These are phyloP conservation scores for Xylaria curta DNA, from an alignment of 495 filamentous ascomycete species.

Conservation along the genomic window DNA sequence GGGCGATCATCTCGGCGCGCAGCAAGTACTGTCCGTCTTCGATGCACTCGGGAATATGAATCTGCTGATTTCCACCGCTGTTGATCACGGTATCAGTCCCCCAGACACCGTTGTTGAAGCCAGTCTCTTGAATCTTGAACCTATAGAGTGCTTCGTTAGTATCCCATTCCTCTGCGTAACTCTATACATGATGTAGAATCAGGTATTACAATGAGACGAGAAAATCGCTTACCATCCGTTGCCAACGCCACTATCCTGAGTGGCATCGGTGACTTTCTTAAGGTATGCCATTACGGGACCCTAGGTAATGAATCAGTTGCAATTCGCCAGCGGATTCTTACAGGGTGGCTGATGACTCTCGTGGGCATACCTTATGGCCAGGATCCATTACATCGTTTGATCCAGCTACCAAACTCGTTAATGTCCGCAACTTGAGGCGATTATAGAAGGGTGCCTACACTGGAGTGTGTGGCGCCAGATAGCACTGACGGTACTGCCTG, in stretches of 20 bases:
- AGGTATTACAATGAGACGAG: neutral
- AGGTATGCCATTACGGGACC: constrained; percentile 58
- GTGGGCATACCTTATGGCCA: constrained; percentile 45
- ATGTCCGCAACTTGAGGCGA: neutral
- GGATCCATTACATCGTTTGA: constrained; percentile 56
- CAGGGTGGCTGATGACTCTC: neutral
- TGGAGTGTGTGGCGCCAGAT: constrained; percentile 58
- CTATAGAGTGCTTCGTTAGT: constrained; percentile 12
- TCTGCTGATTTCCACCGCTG: constrained; percentile 51
- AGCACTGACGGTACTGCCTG: constrained; percentile 55
- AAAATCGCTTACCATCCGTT: constrained; percentile 45
- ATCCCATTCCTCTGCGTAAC: neutral
- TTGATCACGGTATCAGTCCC: constrained; percentile 52
- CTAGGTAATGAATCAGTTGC: neutral
- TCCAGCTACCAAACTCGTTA: constrained; percentile 36
- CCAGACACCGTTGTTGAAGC: constrained; percentile 48
- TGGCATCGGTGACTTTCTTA: constrained; percentile 56
- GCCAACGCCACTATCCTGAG: constrained; percentile 51
- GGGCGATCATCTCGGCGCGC: constrained; percentile 58
- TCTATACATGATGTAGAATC: neutral
- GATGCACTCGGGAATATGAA: constrained; percentile 54
- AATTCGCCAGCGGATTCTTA: neutral
- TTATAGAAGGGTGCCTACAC: constrained; percentile 28
- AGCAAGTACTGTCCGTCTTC: constrained; percentile 56
- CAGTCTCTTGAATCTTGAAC: constrained; percentile 50